A percentile compares a stretch with the other conserved stretches of the same genome.
These are phyloP conservation scores for Penicillium cinerascens DNA, from an alignment of 495 filamentous ascomycete genomes.

Conservation along the genomic window DNA sequence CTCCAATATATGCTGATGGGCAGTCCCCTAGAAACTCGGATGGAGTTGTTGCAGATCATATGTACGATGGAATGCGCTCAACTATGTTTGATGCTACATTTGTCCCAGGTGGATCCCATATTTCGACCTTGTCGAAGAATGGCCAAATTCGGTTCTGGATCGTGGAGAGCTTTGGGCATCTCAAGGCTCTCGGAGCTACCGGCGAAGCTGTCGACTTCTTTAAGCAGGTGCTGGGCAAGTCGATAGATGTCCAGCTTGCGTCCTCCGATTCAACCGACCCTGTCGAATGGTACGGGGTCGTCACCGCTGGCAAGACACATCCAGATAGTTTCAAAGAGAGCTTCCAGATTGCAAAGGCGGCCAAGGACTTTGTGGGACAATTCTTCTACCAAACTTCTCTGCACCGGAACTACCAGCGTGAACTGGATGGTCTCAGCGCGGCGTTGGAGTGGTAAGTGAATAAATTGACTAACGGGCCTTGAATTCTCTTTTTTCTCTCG, in stretches of 20 bases:
- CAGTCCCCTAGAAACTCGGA: conserved; percentile 36
- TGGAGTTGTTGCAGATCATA: conserved; percentile 64
- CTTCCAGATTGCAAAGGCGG: not conserved
- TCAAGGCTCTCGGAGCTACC: conserved; percentile 68
- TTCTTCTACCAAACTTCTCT: conserved; percentile 56
- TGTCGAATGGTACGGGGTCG: conserved; percentile 68
- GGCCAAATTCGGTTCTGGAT: conserved; percentile 74
- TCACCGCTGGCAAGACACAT: conserved; percentile 51
- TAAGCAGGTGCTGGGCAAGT: conserved; percentile 42
- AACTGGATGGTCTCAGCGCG: conserved; percentile 54
- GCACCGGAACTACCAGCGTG: conserved; percentile 63
- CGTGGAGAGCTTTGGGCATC: conserved; percentile 68
- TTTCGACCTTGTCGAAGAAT: conserved; percentile 55
- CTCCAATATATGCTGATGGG: conserved; percentile 49
- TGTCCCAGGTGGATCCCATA: conserved; percentile 63
- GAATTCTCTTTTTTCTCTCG: no score
- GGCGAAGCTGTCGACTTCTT: conserved; percentile 62
- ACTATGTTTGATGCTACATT: conserved; percentile 79
- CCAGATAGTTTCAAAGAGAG: conserved; percentile 53
- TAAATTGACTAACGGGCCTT: not conserved
- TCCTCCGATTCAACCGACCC: conserved; percentile 40
- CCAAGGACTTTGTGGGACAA: conserved; percentile 55
- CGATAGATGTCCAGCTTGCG: conserved; percentile 47
- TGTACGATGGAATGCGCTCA: conserved; percentile 71
- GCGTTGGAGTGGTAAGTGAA: not conserved